Evolutionary conservation across 768 basidiomycete species (phyloP), one percentile per base, ranked within the genome.

Genomic region (Serendipita sp.): DNA sequence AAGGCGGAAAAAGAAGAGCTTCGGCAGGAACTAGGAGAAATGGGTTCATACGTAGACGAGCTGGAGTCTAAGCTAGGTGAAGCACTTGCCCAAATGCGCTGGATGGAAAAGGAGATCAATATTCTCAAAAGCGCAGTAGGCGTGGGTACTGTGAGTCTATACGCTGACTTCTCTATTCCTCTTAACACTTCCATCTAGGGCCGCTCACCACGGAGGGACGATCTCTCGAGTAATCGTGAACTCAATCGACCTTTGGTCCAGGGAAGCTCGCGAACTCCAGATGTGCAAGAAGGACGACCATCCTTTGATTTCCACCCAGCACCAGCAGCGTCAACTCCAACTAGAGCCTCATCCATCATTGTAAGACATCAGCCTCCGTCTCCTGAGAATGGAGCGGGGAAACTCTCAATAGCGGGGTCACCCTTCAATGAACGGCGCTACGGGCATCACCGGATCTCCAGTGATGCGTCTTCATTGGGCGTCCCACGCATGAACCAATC

Each of bases 71-170:
- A 60, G n/a, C 56, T 60, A 11, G 56, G 56, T 10, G 56, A 60
- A 18, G 56, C 56, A 18, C 18, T 60, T n/a, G 56, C 56, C 28
- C 56, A 35, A 38, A 30, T 60, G 56, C 24, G 56, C n/a, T 60
- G 56, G 56, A 60, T 60, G 56, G 56, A 60, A 32, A 60, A 60
- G 18, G 56, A 60, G 37, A 60, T 60, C 35, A n/a, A 8, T n/a
- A 60, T 60, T 2, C 56, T 60, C 56, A 60, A 60, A 32, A n/a
- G 16, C n/a, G 56, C 56, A 32, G 56, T 60, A 10, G 56, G 56
- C 2, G 56, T 60, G 10, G 28, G 30, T 11, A 60, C 13, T 32
- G 56, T 60, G 18, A 30, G 37, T 60, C 37, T 34, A n/a, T 60
- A 28, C 13, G 24, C 24, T n/a, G 8, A 60, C 37, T 24, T 60